Evolutionary conservation across 1,284 basidiomycete genomes (phyloP), one percentile per base, ranked within the genome.

Genomic region (Calocybe gambosa): DNA sequence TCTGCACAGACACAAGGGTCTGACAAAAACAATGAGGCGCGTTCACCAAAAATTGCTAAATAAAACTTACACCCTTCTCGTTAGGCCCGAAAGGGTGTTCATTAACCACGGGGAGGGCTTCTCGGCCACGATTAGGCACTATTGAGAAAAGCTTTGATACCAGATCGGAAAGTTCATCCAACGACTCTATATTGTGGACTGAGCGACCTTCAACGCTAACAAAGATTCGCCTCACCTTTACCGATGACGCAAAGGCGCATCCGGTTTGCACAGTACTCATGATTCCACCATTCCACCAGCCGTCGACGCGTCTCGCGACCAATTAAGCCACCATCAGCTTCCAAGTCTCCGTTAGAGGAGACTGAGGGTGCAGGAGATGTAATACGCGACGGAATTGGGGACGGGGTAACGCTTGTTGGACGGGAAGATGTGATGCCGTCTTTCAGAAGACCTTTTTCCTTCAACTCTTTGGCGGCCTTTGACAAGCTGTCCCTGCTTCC

Each of bases 191-290:
- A 34, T 8, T 29, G 16, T 9, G 8, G 13, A n/a, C n/a, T 50
- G 12, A 50, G 23, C 4, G 35, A 18, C 31, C 5, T 25, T n/a
- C 20, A 12, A 34, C 42, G 12, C 34, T 41, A 6, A 38, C n/a
- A 10, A 25, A 23, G 44, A 21, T 1, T 5, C 20, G 3, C 56
- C 64, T 56, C 58, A 83, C 93, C 90, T 72, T 88, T 91, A 20
- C 94, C 93, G 28, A 96, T 73, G 15, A 99, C 78, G 53, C 87
- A 91, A 31, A 99, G 67, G 57, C 87, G 87, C 94, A 98, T 98
- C 44, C 94, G 74, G 61, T 90, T 86, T 4, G 96, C 92, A 55
- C 89, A 95, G 65, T 99, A 99, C 63, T 97, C 86, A 54, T 80
- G 76, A 45, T 72, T 74, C 89, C 95, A 98, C 92, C 97, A 99